These are phyloP conservation scores for Paspalum notatum DNA, from an alignment of 176 grass and related monocot species.

Conservation along the genomic window DNA sequence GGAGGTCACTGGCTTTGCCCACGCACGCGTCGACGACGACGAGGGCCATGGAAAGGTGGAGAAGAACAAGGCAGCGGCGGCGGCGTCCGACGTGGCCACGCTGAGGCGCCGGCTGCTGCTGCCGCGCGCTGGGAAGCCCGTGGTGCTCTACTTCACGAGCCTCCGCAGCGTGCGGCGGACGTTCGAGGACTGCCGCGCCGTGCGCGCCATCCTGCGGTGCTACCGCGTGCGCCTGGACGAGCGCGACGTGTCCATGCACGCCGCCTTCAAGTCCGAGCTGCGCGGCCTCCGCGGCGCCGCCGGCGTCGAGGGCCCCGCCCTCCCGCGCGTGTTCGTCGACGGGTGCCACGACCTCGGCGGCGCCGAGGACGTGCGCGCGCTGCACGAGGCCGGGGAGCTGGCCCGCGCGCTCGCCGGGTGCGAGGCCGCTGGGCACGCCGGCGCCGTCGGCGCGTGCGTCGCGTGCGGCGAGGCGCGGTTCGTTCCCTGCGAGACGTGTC, in stretches of 20 bases:
- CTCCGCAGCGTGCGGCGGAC: constrained; percentile 73
- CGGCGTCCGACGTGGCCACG: not conserved
- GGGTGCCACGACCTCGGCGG: constrained; percentile 52
- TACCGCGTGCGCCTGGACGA: constrained; percentile 71
- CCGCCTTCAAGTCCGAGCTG: constrained; percentile 69
- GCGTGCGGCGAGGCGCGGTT: constrained; percentile 67
- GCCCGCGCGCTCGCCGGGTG: constrained; percentile 46
- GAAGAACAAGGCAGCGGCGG: constrained; percentile 5
- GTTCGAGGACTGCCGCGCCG: constrained; percentile 69
- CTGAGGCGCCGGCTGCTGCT: constrained; percentile 7
- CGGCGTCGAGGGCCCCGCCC: not conserved
- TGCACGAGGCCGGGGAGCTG: constrained; percentile 73
- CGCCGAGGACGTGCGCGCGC: constrained; percentile 55
- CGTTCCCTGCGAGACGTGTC: constrained; percentile 64
- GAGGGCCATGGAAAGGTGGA: constrained; percentile 54
- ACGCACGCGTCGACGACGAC: constrained; percentile 37
- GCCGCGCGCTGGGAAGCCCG: constrained; percentile 20
- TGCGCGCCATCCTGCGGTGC: constrained; percentile 66
- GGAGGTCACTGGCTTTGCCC: constrained; percentile 49
- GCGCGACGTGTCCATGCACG: constrained; percentile 91
- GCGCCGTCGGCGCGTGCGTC: constrained; percentile 23
- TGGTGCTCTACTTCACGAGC: constrained; percentile 85
- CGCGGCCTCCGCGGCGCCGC: constrained; percentile 18
- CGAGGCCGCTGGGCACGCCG: constrained; percentile 12
- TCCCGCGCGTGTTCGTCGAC: constrained; percentile 68